Evolutionary conservation across 2,329 filamentous ascomycete species (phyloP), one percentile per base, ranked within the genome.

Genomic region (Penicillium frequentans): DNA sequence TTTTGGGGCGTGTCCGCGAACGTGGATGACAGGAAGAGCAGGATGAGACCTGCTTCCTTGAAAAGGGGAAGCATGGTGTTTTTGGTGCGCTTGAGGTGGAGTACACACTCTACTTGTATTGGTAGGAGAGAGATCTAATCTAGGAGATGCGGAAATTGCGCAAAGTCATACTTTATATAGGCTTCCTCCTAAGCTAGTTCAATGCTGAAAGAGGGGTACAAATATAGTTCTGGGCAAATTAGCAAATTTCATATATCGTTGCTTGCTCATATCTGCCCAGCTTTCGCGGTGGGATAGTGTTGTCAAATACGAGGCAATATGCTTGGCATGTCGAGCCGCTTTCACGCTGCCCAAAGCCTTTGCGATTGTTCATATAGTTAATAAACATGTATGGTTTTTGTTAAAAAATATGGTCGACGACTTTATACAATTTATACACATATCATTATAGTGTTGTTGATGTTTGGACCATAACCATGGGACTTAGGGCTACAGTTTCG

Each of bases 281-380:
- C 21, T 39, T 42, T 49, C n/a, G 43, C 51, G 37, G 29, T 21
- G 49, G 19, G 21, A 44, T 21, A 27, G 14, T 47, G 49, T 49
- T 46, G 35, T 52, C n/a, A 33, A 62, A 63, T 62, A 64, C 62
- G 62, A 63, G 60, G 29, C 49, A 42, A 48, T 49, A 16, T 42
- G 31, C 58, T 62, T 64, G 54, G 60, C 61, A 31, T 27, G 35
- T 62, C 56, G 48, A 62, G 60, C 54, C 60, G 54, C 55, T 48
- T 58, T 23, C 7, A 9, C 23, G 16, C 35, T 14, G 13, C 14
- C 7, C 11, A 19, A 16, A 29, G 24, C 6, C 1, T 26, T 2
- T 31, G 11, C 0, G 29, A 26, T 45, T 26, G 23, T 23, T 1
- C 23, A 26, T 13, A 13, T 13, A 11, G 3, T 31, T 6, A 14